phyloP scores from a whole-genome alignment of 129 eudicot genomes.

The Erigeron canadensis region DNA sequence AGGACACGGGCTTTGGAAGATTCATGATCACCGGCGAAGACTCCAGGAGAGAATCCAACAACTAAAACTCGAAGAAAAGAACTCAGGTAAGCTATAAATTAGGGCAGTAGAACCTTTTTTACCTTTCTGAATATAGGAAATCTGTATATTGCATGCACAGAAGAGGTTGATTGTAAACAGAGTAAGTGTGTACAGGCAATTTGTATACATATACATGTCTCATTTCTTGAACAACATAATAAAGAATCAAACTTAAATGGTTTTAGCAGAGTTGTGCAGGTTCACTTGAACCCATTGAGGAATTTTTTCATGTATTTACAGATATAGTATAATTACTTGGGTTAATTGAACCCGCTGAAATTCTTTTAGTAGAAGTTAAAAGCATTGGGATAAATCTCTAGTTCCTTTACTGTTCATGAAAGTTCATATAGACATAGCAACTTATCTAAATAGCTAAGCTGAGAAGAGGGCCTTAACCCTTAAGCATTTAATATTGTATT shows the following conservation, averaged over 20 bases:
- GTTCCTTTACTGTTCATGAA: too few relatives aligned
- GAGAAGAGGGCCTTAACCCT: too few relatives aligned
- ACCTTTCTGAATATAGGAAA: neutral
- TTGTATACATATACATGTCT: neutral
- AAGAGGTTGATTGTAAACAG: slow-evolving; percentile 10
- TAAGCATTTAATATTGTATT: too few relatives aligned
- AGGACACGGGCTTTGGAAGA: slow-evolving; percentile 92
- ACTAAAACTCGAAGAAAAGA: slow-evolving; percentile 53
- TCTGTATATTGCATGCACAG: slow-evolving; percentile 12
- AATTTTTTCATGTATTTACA: too few relatives aligned
- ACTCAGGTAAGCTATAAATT: neutral
- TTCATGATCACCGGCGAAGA: slow-evolving; percentile 73
- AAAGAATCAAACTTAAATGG: neutral
- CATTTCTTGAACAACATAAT: neutral
- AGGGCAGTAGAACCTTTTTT: neutral
- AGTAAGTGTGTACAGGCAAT: slow-evolving; percentile 12
- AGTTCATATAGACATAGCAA: too few relatives aligned
- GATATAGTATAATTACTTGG: too few relatives aligned
- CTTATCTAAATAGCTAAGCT: too few relatives aligned
- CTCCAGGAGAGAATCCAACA: slow-evolving; percentile 70
- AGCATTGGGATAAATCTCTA: too few relatives aligned
- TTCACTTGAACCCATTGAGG: too few relatives aligned
- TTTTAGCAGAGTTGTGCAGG: too few relatives aligned
- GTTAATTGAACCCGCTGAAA: too few relatives aligned
- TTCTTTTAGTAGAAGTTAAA: too few relatives aligned